A percentile compares a stretch with the other conserved stretches of the same genome.
Evolutionary conservation across 257 asterid species (phyloP).

Genomic region (Nicotiana undulata): DNA sequence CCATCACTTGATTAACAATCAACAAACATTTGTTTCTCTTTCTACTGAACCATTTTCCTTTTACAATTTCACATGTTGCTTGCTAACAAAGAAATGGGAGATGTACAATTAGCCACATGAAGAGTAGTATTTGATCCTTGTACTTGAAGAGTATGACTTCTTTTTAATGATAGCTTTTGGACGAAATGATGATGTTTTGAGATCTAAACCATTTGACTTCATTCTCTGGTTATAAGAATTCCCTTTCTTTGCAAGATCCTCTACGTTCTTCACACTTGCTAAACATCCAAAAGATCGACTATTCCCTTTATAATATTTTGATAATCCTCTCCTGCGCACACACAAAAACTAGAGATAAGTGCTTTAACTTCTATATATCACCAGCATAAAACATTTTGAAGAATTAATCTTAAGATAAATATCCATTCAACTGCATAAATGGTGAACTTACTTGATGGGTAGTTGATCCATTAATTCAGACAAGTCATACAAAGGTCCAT

Average conservation of each 20-base stretch:
- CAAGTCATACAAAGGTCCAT: constrained; percentile 37
- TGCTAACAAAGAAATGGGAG: not conserved
- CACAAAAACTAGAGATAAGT: no score
- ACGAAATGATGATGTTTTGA: constrained; percentile 6
- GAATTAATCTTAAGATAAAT: no score
- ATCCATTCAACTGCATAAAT: no score
- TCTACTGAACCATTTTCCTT: no score
- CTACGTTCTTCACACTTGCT: constrained; percentile 36
- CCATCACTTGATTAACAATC: no score
- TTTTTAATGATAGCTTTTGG: not conserved
- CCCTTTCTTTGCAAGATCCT: constrained; percentile 56
- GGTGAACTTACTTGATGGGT: constrained; percentile 44
- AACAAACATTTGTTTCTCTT: no score
- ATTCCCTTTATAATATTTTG: constrained; percentile 50
- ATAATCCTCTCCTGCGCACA: constrained; percentile 50
- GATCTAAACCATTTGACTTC: not conserved
- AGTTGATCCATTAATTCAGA: constrained; percentile 50
- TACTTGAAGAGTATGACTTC: not conserved
- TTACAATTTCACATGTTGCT: no score
- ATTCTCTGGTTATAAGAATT: constrained; percentile 10
- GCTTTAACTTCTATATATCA: no score
- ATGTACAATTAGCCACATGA: not conserved
- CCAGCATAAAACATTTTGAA: no score
- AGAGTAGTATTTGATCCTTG: not conserved
- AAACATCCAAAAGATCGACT: constrained; percentile 43